These are phyloP conservation scores for Rhododendron kiyosumense DNA, from an alignment of 148 eudicot genomes.

Conservation along the genomic window DNA sequence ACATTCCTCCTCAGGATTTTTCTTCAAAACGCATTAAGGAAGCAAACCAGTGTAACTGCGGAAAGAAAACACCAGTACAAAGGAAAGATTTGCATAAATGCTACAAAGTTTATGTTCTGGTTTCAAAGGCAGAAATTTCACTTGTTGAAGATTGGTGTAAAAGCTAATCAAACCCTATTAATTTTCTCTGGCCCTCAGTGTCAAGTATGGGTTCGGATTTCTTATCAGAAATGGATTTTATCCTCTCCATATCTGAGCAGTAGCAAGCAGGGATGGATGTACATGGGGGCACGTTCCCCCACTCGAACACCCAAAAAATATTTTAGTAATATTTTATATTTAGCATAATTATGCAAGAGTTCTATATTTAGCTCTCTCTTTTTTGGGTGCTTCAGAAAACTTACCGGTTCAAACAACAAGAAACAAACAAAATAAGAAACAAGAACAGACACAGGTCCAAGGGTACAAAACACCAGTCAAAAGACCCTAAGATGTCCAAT, in stretches of 20 bases:
- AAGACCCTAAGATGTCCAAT: too few species aligned
- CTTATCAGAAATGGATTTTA: not conserved
- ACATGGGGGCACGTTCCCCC: too few species aligned
- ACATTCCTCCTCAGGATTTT: constrained; percentile 64
- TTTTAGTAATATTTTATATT: too few species aligned
- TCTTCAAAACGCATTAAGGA: constrained; percentile 47
- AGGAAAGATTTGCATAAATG: not conserved
- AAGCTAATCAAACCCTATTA: not conserved
- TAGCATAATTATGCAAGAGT: too few species aligned
- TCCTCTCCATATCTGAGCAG: not conserved
- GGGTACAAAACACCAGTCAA: too few species aligned
- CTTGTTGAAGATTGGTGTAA: not conserved
- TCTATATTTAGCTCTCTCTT: too few species aligned
- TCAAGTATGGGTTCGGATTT: not conserved
- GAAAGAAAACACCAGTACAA: not conserved
- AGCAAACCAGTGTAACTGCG: not conserved
- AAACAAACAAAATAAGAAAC: too few species aligned
- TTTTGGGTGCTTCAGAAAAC: too few species aligned
- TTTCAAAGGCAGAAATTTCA: not conserved
- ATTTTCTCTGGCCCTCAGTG: not conserved
- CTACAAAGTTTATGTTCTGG: not conserved
- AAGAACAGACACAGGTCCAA: too few species aligned
- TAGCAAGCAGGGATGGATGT: too few species aligned
- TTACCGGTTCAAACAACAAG: too few species aligned
- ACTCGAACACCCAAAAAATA: too few species aligned